A percentile compares a stretch with the other conserved stretches of the same genome.
Conservation (phyloP, 1,284 basidiomycete genomes). For the Macrocystidia cucumis region DNA sequence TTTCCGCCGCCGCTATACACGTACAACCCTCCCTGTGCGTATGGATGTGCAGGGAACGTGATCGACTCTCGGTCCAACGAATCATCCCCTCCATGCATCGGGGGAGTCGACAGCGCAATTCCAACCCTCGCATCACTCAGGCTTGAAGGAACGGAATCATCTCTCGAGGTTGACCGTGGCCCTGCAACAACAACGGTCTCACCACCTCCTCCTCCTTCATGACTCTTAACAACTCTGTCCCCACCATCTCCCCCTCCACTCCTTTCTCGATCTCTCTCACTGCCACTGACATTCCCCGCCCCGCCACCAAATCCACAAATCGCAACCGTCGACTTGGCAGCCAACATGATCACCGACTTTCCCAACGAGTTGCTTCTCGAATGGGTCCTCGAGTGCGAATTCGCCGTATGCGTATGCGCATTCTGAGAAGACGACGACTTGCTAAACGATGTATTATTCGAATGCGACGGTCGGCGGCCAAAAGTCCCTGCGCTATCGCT, state of each 20-base stretch:
- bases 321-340: constrained; percentile 27
- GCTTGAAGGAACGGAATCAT: constrained; percentile 19
- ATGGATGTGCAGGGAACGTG: constrained; percentile 38
- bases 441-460: constrained; percentile 36
- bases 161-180: constrained; percentile 4
- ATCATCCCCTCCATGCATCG: constrained; percentile 28
- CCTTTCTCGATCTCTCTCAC: constrained; percentile 23
- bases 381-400: constrained; percentile 33
- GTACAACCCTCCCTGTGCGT: constrained; percentile 40
- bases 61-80: constrained; percentile 24
- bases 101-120: constrained; percentile 61
- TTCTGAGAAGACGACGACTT: constrained; percentile 38
- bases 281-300: constrained; percentile 15
- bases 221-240: too few species aligned
- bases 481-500: too few species aligned
- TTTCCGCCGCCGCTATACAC: background rate
- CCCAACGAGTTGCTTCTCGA: constrained; percentile 54
- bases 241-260: constrained; percentile 34
- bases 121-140: constrained; percentile 37
- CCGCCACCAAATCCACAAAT: constrained; percentile 24
- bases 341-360: constrained; percentile 47
- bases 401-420: constrained; percentile 33
- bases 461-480: constrained; percentile 20
- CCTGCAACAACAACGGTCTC: background rate
- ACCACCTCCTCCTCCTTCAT: background rate